Base-by-base conservation (phyloP, 2,329 filamentous ascomycete genomes). In the Lachnellula occidentalis region DNA sequence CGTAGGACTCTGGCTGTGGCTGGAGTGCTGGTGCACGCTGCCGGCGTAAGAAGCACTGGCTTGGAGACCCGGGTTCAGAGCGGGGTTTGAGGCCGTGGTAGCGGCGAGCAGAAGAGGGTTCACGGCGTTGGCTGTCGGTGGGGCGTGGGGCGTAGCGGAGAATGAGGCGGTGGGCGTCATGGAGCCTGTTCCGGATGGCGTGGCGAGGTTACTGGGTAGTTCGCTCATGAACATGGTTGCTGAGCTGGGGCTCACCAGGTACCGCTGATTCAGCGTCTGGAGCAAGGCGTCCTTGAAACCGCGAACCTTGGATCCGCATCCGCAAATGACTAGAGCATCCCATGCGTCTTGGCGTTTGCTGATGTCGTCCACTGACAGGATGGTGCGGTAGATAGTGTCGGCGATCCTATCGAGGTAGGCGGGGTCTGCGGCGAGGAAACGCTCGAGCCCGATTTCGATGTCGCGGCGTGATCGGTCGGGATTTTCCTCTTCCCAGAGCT, bases 211-310 rank as follows among this genome's bases (percentile, higher is more conserved):
- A 8, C 91, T 96, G 7, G 94, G 94, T 37, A 97, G 84, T 72
- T 99, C 94, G 21, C 91, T 96, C 36, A 92, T 96, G 78, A 97
- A 97, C 66, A 97, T 97, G 42, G 92, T 96, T 49, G 90, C 91
- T 1, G 90, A 92, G 27, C 87, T 92, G 0, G 94, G 94, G 2
- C 92, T 95, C 62, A 99, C 85, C 51, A 96, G 81, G 70, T 96
- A 94, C 61, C 92, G 91, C 48, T 86, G 81, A 37, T 82, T 82
- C 36, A 99, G 81, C 0, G 85, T 91, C 64, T 87, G 81, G 37
- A 97, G 71, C 47, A 99, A 84, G 62, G 92, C 90, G 65, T 96
- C 91, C 62, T 88, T 92, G 70, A 99, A 92, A 5, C 94, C 91
- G 75, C 76, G 76, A 47, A 83, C 76, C 46, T 79, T 79, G 37